Evolutionary conservation across 1,284 basidiomycete genomes (phyloP).

Genomic region (Pterulicium gracile): DNA sequence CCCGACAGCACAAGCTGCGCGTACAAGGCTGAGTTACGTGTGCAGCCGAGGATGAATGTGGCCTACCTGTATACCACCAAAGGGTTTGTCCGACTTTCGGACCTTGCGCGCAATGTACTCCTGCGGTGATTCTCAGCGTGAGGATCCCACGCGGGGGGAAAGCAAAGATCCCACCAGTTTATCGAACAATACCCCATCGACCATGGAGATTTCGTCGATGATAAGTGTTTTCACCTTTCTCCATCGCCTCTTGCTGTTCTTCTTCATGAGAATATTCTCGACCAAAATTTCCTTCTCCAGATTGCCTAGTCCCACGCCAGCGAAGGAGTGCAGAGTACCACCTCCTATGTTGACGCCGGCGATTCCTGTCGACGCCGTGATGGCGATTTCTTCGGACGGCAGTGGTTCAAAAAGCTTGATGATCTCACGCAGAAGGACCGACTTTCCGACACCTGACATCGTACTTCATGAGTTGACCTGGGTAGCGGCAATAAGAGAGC

Average conservation of each 20-base stretch:
- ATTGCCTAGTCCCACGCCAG: slow-evolving; percentile 75
- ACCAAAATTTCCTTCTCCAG: slow-evolving; percentile 48
- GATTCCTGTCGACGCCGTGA: slow-evolving; percentile 90
- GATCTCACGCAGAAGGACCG: slow-evolving; percentile 81
- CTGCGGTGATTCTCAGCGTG: neutral
- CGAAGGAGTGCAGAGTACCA: slow-evolving; percentile 84
- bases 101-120: slow-evolving; percentile 34
- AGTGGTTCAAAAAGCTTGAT: slow-evolving; percentile 49
- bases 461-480: neutral
- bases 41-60: slow-evolving; percentile 17
- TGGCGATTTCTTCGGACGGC: slow-evolving; percentile 51
- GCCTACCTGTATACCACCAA: slow-evolving; percentile 78
- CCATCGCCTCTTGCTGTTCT: slow-evolving; percentile 66
- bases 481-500: neutral
- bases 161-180: slow-evolving; percentile 44
- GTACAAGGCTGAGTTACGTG: slow-evolving; percentile 50
- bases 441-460: slow-evolving; percentile 78
- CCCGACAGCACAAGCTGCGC: slow-evolving; percentile 67
- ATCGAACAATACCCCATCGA: slow-evolving; percentile 82
- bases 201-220: slow-evolving; percentile 93
- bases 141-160: neutral
- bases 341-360: slow-evolving; percentile 90
- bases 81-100: slow-evolving; percentile 52
- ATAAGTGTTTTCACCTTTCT: slow-evolving; percentile 62
- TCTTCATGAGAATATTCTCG: slow-evolving; percentile 37